A percentile compares a stretch with the other conserved stretches of the same genome.
Conservation (phyloP, 1,284 basidiomycete species). For the Puccinia horiana region DNA sequence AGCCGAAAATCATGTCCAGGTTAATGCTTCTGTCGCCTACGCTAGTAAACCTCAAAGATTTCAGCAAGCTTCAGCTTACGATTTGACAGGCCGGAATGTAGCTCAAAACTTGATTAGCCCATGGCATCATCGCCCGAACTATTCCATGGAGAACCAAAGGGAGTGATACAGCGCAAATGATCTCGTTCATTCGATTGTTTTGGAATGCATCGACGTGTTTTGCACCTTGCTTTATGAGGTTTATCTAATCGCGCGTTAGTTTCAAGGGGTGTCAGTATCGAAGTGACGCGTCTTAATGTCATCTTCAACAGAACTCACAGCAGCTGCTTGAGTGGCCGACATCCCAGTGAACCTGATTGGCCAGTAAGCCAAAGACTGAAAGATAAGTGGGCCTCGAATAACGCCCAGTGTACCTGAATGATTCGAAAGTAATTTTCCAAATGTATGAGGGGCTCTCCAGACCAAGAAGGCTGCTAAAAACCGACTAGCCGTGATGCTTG, state of each 20-base stretch:
- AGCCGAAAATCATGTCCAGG: not conserved
- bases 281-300: not conserved
- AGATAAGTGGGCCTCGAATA: slow-evolving; percentile 2
- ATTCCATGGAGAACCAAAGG: slow-evolving; percentile 3
- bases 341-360: slow-evolving; percentile 35
- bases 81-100: slow-evolving; percentile 10
- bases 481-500: not conserved
- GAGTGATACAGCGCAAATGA: not conserved
- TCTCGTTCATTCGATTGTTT: not conserved
- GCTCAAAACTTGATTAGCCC: not conserved
- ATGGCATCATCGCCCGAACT: slow-evolving; percentile 8
- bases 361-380: slow-evolving; percentile 29
- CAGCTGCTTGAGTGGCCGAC: not conserved
- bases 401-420: slow-evolving; percentile 2
- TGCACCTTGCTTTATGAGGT: not conserved
- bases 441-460: slow-evolving; percentile 27
- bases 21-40: not conserved
- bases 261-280: not conserved
- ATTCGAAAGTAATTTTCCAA: not conserved
- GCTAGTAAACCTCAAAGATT: not conserved
- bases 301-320: slow-evolving; percentile 1
- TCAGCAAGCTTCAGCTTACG: not conserved
- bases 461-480: slow-evolving; percentile 29
- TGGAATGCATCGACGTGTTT: not conserved
- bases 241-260: not conserved